phyloP scores from a whole-genome alignment of 345 rosid species.

The Turnera subulata region DNA sequence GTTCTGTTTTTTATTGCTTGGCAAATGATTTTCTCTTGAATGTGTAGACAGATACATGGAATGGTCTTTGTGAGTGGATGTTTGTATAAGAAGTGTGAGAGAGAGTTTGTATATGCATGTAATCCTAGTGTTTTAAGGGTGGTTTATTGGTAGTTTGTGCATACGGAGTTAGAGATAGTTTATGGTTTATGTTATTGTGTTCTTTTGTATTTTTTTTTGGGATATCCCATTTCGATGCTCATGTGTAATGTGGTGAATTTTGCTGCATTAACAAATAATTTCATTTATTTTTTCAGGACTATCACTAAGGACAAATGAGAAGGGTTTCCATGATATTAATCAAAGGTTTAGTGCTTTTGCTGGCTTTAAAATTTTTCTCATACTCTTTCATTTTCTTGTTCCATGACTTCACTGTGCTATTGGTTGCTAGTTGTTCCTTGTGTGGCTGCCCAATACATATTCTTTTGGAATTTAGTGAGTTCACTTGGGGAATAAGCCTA shows the following conservation, averaged over 20 bases:
- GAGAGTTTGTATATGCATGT: background rate
- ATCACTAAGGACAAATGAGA: conserved; percentile 33
- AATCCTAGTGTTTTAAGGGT: background rate
- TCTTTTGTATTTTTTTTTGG: background rate
- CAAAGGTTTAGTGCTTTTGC: conserved; percentile 39
- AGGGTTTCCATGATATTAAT: conserved; percentile 25
- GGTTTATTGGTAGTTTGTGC: no score
- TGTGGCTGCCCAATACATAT: background rate
- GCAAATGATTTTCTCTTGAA: no score
- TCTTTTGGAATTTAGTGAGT: no score
- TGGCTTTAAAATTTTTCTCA: background rate
- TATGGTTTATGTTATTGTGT: background rate
- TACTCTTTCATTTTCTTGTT: no score
- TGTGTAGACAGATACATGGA: no score
- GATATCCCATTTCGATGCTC: no score
- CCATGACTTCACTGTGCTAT: no score
- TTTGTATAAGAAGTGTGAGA: no score
- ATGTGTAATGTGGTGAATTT: no score
- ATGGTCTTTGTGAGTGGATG: no score
- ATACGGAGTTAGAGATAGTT: background rate
- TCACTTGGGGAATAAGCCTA: no score
- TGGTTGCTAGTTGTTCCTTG: background rate
- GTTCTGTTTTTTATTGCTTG: no score
- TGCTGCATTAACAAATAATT: background rate
- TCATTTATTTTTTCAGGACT: conserved; percentile 43